Conservation (phyloP, 1,284 basidiomycete genomes). For the Amylostereum areolatum region DNA sequence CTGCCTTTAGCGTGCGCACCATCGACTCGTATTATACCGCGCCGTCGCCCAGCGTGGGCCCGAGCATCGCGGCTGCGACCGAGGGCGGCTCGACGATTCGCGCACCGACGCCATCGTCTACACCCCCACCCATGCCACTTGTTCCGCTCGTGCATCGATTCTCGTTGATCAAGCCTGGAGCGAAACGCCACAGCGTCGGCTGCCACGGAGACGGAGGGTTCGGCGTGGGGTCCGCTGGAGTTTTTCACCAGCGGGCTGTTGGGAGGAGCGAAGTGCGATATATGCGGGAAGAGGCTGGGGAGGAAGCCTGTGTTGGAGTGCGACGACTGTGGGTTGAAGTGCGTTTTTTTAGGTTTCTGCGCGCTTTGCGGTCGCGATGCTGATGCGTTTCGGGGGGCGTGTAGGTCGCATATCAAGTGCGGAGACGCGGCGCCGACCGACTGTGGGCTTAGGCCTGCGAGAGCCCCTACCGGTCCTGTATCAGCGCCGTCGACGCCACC, state of each 20-base stretch:
- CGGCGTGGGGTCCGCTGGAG: slow-evolving; percentile 69
- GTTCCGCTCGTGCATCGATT: slow-evolving; percentile 75
- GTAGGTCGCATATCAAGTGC: slow-evolving; percentile 76
- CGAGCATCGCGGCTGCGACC: slow-evolving; percentile 54
- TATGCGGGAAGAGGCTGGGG: slow-evolving; percentile 77
- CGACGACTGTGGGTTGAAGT: slow-evolving; percentile 81
- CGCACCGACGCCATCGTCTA: slow-evolving; percentile 28
- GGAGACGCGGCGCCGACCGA: slow-evolving; percentile 74
- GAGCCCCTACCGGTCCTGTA: not conserved
- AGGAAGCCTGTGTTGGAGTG: slow-evolving; percentile 83
- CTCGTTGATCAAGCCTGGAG: slow-evolving; percentile 74
- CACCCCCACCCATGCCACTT: too few species aligned
- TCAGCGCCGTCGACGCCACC: not conserved
- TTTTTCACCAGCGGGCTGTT: slow-evolving; percentile 65
- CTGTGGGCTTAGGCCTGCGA: too few species aligned
- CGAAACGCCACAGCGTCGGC: slow-evolving; percentile 36
- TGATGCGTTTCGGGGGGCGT: slow-evolving; percentile 10
- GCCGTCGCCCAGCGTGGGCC: slow-evolving; percentile 36
- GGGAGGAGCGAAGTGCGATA: slow-evolving; percentile 66
- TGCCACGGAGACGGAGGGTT: slow-evolving; percentile 25
- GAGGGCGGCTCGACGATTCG: slow-evolving; percentile 66
- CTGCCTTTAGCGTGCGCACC: slow-evolving; percentile 39
- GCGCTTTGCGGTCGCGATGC: slow-evolving; percentile 6
- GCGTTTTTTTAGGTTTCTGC: slow-evolving; percentile 17
- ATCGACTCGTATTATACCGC: slow-evolving; percentile 70